Evolutionary conservation across 2,329 filamentous ascomycete genomes (phyloP).

Genomic region (Volutella citrinella): DNA sequence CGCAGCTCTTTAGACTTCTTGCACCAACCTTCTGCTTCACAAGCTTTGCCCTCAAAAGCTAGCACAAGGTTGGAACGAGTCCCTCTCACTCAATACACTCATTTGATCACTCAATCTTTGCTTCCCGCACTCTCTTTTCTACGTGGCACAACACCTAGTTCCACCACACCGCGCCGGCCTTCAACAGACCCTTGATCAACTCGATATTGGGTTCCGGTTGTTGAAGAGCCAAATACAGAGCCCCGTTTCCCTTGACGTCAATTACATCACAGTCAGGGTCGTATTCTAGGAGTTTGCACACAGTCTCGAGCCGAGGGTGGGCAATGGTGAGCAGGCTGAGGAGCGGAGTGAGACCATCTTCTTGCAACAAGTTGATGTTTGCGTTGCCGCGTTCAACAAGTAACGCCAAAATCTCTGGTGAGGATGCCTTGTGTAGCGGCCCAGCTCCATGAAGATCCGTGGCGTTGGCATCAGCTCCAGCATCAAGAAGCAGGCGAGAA

Average conservation of each 20-base stretch:
- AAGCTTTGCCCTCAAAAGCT: too few relatives aligned
- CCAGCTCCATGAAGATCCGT: slow-evolving; percentile 11
- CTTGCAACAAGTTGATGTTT: slow-evolving; percentile 19
- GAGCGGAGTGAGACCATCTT: slow-evolving; percentile 21
- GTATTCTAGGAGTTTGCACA: slow-evolving; percentile 15
- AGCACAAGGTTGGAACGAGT: too few relatives aligned
- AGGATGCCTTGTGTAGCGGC: slow-evolving; percentile 12
- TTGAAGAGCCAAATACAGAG: slow-evolving; percentile 15
- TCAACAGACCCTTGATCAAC: slow-evolving; percentile 11
- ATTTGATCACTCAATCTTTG: too few relatives aligned
- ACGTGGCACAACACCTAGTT: too few relatives aligned
- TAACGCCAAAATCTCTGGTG: slow-evolving; percentile 12
- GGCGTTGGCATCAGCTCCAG: slow-evolving; percentile 21
- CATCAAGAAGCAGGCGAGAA: slow-evolving; percentile 16
- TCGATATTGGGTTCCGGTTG: not conserved
- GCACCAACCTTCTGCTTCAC: too few relatives aligned
- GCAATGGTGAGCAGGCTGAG: slow-evolving; percentile 9
- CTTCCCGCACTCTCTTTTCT: too few relatives aligned
- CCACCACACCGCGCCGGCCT: too few relatives aligned
- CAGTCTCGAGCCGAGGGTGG: not conserved
- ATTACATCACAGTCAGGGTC: slow-evolving; percentile 12
- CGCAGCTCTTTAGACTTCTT: too few relatives aligned
- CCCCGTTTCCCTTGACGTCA: slow-evolving; percentile 18
- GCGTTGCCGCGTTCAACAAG: slow-evolving; percentile 21
- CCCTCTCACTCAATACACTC: too few relatives aligned